Evolutionary conservation across 371 early-diverging fungal genomes (phyloP).

Genomic region (Mortierella sp.): DNA sequence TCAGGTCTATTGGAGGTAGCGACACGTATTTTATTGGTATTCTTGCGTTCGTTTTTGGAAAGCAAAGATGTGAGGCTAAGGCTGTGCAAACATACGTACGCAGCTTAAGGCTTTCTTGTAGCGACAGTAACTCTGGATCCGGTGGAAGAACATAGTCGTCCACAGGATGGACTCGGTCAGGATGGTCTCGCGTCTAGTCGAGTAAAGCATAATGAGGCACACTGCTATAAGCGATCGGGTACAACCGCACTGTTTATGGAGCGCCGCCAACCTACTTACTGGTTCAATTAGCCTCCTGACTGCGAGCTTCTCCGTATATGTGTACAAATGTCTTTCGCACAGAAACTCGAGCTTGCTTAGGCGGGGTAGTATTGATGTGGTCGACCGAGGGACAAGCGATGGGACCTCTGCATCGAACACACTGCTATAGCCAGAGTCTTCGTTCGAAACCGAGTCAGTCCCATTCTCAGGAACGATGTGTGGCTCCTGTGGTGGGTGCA

Average conservation of each 20-base stretch:
- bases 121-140: constrained; percentile 32
- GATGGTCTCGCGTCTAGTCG: constrained; percentile 27
- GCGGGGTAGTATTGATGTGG: neutral
- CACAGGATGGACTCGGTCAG: constrained; percentile 36
- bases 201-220: neutral
- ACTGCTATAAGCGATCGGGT: neutral
- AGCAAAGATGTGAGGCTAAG: neutral
- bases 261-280: constrained; percentile 3
- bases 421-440: constrained; percentile 23
- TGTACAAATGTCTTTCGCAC: constrained; percentile 25
- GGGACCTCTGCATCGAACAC: constrained; percentile 19
- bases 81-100: constrained; percentile 10
- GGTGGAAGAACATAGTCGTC: constrained; percentile 39
- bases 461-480: neutral
- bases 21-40: no score
- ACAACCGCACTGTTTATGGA: neutral
- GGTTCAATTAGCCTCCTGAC: constrained; percentile 20
- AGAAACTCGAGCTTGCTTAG: constrained; percentile 11
- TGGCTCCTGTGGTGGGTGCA: neutral
- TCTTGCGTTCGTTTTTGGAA: no score
- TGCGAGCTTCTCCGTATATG: constrained; percentile 11
- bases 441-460: neutral
- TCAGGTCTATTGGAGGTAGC: constrained; percentile 13
- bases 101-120: constrained; percentile 18
- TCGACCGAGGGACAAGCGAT: neutral